phyloP scores from a whole-genome alignment of 2,329 filamentous ascomycete genomes.

The Paecilomyces niveus region DNA sequence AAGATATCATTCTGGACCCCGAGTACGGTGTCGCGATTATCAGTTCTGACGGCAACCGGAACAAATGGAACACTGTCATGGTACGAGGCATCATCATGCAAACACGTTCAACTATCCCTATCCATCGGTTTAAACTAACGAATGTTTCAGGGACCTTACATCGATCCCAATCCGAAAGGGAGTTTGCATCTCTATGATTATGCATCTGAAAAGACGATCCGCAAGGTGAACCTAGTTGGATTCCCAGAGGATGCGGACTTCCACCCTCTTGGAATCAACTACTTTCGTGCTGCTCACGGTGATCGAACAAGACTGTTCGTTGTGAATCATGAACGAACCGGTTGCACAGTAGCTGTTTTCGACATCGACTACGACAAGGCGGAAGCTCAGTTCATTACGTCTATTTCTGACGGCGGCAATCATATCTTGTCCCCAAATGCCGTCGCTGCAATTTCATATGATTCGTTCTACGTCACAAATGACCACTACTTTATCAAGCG shows the following conservation, averaged over 20 bases:
- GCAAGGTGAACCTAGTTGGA: slow-evolving; percentile 5
- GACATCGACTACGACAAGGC: slow-evolving; percentile 11
- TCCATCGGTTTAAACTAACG: neutral
- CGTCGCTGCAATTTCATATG: slow-evolving; percentile 9
- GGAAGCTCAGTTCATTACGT: slow-evolving; percentile 7
- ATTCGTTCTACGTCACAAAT: slow-evolving; percentile 12
- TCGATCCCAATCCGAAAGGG: slow-evolving; percentile 5
- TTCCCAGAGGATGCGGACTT: slow-evolving; percentile 3
- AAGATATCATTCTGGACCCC: slow-evolving; percentile 9
- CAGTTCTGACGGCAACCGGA: slow-evolving; percentile 7
- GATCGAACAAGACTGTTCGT: slow-evolving; percentile 8
- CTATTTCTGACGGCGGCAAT: slow-evolving; percentile 8
- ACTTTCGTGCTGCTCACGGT: slow-evolving; percentile 7
- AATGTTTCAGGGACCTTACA: slow-evolving; percentile 1
- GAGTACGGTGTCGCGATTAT: slow-evolving; percentile 11
- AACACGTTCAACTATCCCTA: neutral
- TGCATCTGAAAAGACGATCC: slow-evolving; percentile 4
- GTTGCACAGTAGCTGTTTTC: slow-evolving; percentile 8
- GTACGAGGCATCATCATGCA: neutral
- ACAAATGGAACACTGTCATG: slow-evolving; percentile 10
- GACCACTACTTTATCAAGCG: slow-evolving; percentile 8
- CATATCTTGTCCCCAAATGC: slow-evolving; percentile 10
- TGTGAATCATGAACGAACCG: slow-evolving; percentile 7
- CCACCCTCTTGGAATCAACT: slow-evolving; percentile 9
- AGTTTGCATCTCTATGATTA: slow-evolving; percentile 10